phyloP scores from a whole-genome alignment of 768 basidiomycete species.

The Kwoniella heveanensis region DNA sequence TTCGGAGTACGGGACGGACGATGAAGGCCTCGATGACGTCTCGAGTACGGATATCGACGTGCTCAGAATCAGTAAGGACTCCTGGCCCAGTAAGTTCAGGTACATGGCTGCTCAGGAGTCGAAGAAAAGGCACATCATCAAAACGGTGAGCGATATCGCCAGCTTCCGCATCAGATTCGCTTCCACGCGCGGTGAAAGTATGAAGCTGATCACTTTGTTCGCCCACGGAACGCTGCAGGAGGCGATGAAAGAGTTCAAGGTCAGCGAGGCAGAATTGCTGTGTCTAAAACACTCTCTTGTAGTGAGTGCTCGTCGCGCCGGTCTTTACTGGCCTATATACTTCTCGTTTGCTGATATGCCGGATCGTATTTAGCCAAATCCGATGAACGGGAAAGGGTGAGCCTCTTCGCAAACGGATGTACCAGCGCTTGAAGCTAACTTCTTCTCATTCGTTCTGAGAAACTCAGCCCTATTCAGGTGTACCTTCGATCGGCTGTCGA shows the following conservation, averaged over 20 bases:
- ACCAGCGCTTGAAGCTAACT: background rate
- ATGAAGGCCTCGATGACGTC: conserved; percentile 1
- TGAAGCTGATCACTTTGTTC: too few relatives aligned
- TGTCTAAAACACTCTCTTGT: conserved; percentile 27
- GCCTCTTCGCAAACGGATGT: background rate
- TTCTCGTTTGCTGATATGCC: background rate
- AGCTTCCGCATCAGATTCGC: too few relatives aligned
- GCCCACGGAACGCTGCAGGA: too few relatives aligned
- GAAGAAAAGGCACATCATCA: conserved; percentile 1
- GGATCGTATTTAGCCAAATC: conserved; percentile 14
- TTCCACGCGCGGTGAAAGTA: too few relatives aligned
- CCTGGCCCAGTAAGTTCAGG: conserved; percentile 7
- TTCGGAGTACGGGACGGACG: background rate
- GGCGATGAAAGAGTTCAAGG: conserved; percentile 25
- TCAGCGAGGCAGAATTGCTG: conserved; percentile 32
- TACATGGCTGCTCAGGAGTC: background rate
- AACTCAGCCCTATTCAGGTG: conserved; percentile 8
- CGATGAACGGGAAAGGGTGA: conserved; percentile 21
- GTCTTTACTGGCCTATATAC: too few relatives aligned
- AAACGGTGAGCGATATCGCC: conserved; percentile 15
- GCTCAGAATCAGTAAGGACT: background rate
- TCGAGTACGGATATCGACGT: background rate
- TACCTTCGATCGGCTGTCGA: conserved; percentile 23
- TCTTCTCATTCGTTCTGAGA: background rate
- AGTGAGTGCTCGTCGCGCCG: conserved; percentile 18